phyloP scores from a whole-genome alignment of 768 basidiomycete species.

The Lactifluus hygrophoroides region DNA sequence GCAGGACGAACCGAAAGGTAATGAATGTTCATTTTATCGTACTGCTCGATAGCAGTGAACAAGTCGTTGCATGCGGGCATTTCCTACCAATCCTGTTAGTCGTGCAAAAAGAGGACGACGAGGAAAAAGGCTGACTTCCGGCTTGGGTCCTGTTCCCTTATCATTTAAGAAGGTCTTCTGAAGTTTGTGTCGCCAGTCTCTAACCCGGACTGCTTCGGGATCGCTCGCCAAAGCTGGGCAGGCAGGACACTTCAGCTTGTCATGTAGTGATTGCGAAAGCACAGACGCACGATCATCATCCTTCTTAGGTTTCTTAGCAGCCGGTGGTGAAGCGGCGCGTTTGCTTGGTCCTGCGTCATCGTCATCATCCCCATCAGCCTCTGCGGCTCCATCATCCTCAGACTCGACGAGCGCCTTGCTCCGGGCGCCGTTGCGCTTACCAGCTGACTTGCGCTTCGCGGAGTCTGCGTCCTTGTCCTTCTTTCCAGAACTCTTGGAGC shows the following conservation, averaged over 20 bases:
- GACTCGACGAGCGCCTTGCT: slow-evolving; percentile 58
- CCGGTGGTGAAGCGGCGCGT: slow-evolving; percentile 46
- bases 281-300: slow-evolving; percentile 55
- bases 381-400: slow-evolving; percentile 46
- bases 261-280: slow-evolving; percentile 19
- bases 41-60: slow-evolving; percentile 69
- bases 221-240: slow-evolving; percentile 42
- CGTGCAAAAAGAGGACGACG: background rate
- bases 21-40: slow-evolving; percentile 68
- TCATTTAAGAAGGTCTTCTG: slow-evolving; percentile 78
- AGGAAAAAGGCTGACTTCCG: slow-evolving; percentile 40
- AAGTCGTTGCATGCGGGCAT: slow-evolving; percentile 66
- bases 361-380: slow-evolving; percentile 27
- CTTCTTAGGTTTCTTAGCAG: slow-evolving; percentile 56
- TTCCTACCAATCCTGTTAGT: slow-evolving; percentile 39
- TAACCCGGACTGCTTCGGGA: slow-evolving; percentile 63
- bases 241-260: slow-evolving; percentile 21
- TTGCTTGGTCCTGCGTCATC: slow-evolving; percentile 40
- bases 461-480: slow-evolving; percentile 35
- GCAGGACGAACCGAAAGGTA: slow-evolving; percentile 45
- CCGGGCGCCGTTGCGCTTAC: slow-evolving; percentile 51
- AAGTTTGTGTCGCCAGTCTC: slow-evolving; percentile 87
- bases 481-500: slow-evolving; percentile 41
- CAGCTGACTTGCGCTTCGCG: slow-evolving; percentile 28
- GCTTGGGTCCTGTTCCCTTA: slow-evolving; percentile 48